phyloP scores from a whole-genome alignment of 192 early-diverging fungal genomes.

The Allomyces arbusculus region DNA sequence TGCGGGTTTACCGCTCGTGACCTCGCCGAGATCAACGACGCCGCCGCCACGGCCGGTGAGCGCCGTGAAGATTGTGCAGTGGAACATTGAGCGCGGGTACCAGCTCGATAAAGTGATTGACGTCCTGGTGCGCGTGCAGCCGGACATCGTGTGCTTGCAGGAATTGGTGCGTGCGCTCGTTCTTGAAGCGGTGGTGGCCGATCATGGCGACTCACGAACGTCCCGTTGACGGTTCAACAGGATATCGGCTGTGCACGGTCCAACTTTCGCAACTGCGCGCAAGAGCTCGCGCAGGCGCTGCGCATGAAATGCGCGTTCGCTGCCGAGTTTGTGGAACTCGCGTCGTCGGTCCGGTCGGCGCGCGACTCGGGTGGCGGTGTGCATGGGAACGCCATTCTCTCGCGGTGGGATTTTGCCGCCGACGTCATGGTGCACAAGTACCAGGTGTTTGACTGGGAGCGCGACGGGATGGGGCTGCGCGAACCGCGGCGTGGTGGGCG shows the following conservation, averaged over 20 bases:
- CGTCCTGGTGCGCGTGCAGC: slow-evolving; percentile 28
- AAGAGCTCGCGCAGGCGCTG: slow-evolving; percentile 34
- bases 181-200: neutral
- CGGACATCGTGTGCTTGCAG: slow-evolving; percentile 52
- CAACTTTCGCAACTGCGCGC: slow-evolving; percentile 32
- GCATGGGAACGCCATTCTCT: slow-evolving; percentile 57
- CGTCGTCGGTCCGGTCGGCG: slow-evolving; percentile 25
- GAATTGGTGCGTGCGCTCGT: neutral
- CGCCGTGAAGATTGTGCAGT: slow-evolving; percentile 39
- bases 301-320: slow-evolving; percentile 43
- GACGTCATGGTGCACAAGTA: slow-evolving; percentile 41
- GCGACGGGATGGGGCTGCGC: slow-evolving; percentile 27
- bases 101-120: slow-evolving; percentile 33
- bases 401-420: slow-evolving; percentile 36
- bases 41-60: too few relatives aligned
- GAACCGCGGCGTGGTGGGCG: slow-evolving; percentile 52
- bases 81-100: slow-evolving; percentile 72
- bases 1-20: too few relatives aligned
- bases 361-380: slow-evolving; percentile 42
- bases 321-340: slow-evolving; percentile 53
- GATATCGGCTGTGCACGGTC: slow-evolving; percentile 55
- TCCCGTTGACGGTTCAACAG: slow-evolving; percentile 22
- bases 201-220: too few relatives aligned
- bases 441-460: slow-evolving; percentile 50
- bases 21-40: too few relatives aligned